Percentiles rank a stretch among this genome's conserved stretches.
Conservation (phyloP, 352 stramenopile genomes). For the Poterioochromonas sp. region DNA sequence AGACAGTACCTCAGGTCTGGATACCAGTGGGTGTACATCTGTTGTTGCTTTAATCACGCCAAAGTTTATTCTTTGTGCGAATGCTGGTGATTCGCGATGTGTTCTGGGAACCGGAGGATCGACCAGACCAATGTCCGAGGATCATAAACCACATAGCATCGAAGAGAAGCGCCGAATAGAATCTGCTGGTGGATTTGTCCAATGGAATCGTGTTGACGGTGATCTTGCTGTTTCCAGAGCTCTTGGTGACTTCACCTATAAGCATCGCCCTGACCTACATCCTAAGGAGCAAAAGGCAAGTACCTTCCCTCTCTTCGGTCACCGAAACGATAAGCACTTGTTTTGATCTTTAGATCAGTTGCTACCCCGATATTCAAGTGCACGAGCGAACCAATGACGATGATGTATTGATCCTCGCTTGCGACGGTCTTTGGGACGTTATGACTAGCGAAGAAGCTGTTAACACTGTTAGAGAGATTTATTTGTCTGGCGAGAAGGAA, state of each 20-base stretch:
- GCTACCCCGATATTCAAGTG: slow-evolving; percentile 1
- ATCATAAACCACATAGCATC: slow-evolving; percentile 65
- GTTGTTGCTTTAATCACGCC: slow-evolving; percentile 60
- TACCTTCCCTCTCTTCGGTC: background rate
- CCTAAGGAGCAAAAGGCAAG: slow-evolving; percentile 17
- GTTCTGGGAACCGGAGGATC: slow-evolving; percentile 54
- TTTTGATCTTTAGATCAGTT: background rate
- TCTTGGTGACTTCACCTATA: slow-evolving; percentile 67
- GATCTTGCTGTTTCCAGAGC: slow-evolving; percentile 61
- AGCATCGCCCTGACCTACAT: slow-evolving; percentile 49
- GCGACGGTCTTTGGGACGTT: slow-evolving; percentile 30
- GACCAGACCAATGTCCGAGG: slow-evolving; percentile 51
- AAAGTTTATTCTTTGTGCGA: slow-evolving; percentile 61
- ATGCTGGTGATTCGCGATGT: slow-evolving; percentile 67
- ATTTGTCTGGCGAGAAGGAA: background rate
- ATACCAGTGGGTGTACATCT: slow-evolving; percentile 60
- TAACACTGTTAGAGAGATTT: slow-evolving; percentile 18
- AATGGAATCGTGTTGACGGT: slow-evolving; percentile 58
- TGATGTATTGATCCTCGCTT: slow-evolving; percentile 20
- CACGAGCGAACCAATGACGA: background rate
- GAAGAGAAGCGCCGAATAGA: slow-evolving; percentile 55
- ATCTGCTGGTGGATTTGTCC: slow-evolving; percentile 56
- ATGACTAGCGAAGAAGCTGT: background rate
- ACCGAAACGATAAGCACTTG: background rate
- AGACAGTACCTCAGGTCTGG: slow-evolving; percentile 28